Percentiles rank a stretch among this genome's conserved stretches.
Evolutionary conservation across 176 grass and related monocot species (phyloP).

Genomic region (Cymbopogon citratus): DNA sequence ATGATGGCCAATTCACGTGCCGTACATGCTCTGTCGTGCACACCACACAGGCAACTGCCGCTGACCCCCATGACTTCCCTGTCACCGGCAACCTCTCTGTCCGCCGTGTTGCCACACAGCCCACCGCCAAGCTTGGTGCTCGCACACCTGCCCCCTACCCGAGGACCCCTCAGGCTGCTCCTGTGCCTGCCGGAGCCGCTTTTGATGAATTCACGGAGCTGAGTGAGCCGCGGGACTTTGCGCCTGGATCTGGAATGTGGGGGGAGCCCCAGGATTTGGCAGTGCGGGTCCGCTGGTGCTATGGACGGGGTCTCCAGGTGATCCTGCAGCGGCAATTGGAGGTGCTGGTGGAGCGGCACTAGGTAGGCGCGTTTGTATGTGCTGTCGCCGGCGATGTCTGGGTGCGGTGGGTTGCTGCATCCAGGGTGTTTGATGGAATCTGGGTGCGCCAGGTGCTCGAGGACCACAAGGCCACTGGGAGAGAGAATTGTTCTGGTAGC

Average conservation of each 20-base stretch:
- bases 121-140: neutral
- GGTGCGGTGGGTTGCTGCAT: constrained; percentile 45
- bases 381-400: constrained; percentile 49
- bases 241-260: neutral
- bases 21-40: constrained; percentile 39
- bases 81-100: neutral
- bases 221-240: constrained; percentile 46
- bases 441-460: constrained; percentile 44
- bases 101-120: constrained; percentile 20
- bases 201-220: constrained; percentile 29
- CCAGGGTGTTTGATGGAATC: constrained; percentile 57
- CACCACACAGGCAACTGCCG: constrained; percentile 40
- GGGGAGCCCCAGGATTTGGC: constrained; percentile 31
- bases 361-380: constrained; percentile 55
- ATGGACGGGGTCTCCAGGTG: constrained; percentile 67
- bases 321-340: constrained; percentile 68
- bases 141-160: constrained; percentile 9
- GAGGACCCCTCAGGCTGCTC: neutral
- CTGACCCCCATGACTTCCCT: constrained; percentile 34
- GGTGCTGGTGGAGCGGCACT: constrained; percentile 58
- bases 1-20: constrained; percentile 59
- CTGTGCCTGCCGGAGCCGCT: neutral
- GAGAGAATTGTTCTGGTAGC: neutral
- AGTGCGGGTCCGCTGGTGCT: constrained; percentile 34
- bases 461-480: neutral